Conservation (phyloP, 805 yeast species). For the Starmerella geochares region DNA sequence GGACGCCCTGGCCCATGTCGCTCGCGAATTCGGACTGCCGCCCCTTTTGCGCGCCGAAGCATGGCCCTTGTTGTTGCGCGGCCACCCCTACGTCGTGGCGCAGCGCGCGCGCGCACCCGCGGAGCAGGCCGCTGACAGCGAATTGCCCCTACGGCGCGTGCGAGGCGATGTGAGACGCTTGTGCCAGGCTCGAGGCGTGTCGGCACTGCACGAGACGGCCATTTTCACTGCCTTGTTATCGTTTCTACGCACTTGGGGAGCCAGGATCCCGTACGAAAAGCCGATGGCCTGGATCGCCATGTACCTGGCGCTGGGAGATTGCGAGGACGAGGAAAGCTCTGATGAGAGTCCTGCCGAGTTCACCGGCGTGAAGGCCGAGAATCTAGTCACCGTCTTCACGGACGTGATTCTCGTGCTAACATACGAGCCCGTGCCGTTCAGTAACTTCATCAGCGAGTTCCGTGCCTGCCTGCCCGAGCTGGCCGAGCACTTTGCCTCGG, state of each 20-base stretch:
- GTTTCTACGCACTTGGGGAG: constrained; percentile 72
- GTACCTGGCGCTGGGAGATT: constrained; percentile 55
- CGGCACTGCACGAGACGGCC: constrained; percentile 2
- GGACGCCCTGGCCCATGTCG: constrained; percentile 65
- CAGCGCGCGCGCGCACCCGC: constrained; percentile 22
- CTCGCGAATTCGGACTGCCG: constrained; percentile 78
- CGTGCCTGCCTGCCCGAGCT: constrained; percentile 63
- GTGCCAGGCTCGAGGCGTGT: constrained; percentile 1
- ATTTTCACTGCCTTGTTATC: constrained; percentile 3
- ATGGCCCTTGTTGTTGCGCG: constrained; percentile 74
- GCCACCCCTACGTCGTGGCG: constrained; percentile 71
- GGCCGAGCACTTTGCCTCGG: constrained; percentile 66
- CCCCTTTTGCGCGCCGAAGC: constrained; percentile 64
- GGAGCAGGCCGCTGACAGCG: constrained; percentile 10
- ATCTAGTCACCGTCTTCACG: constrained; percentile 9
- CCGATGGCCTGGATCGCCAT: constrained; percentile 83
- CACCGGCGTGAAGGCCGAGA: constrained; percentile 11
- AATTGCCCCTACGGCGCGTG: constrained; percentile 28
- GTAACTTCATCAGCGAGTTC: constrained; percentile 52
- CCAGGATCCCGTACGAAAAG: constrained; percentile 62
- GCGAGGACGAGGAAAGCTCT: constrained; percentile 32
- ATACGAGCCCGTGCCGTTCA: constrained; percentile 12
- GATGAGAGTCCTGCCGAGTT: constrained; percentile 41
- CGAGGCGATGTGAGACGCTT: constrained; percentile 29
- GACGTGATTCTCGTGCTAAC: constrained; percentile 16